Conservation (phyloP, 208 protist species). For the Zelonia costaricensis region DNA sequence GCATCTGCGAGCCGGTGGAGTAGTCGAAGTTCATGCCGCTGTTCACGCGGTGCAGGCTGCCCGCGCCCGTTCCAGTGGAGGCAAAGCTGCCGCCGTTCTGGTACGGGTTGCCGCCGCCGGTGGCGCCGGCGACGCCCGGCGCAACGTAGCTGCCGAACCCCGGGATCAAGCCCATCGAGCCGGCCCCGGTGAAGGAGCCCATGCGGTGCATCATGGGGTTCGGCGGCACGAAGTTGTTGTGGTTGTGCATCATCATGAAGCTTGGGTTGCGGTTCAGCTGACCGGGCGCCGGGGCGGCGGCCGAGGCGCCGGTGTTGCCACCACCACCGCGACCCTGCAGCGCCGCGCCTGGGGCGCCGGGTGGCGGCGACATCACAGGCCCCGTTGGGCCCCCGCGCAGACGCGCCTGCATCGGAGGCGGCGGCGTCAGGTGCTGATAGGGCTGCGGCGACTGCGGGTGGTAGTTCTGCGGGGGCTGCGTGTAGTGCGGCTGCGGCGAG, state of each 20-base stretch:
- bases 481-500: neutral
- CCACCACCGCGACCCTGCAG: too few species aligned
- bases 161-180: slow-evolving; percentile 3
- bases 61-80: slow-evolving; percentile 17
- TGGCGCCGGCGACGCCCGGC: neutral
- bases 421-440: neutral
- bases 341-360: too few species aligned
- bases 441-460: neutral
- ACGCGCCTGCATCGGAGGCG: neutral
- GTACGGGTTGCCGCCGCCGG: neutral
- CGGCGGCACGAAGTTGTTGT: slow-evolving; percentile 12
- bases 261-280: slow-evolving; percentile 16
- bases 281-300: neutral
- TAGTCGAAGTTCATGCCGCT: slow-evolving; percentile 38
- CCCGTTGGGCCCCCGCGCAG: neutral
- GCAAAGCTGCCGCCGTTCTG: slow-evolving; percentile 7
- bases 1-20: slow-evolving; percentile 16
- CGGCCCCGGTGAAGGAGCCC: slow-evolving; percentile 14
- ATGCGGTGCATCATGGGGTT: slow-evolving; percentile 8
- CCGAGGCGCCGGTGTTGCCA: neutral
- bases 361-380: too few species aligned
- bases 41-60: slow-evolving; percentile 35
- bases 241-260: slow-evolving; percentile 31
- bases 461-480: neutral
- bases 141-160: slow-evolving; percentile 17